A percentile compares a stretch with the other conserved stretches of the same genome.
Conservation (phyloP, 2,329 filamentous ascomycete species). For the Colletotrichum orbiculare region DNA sequence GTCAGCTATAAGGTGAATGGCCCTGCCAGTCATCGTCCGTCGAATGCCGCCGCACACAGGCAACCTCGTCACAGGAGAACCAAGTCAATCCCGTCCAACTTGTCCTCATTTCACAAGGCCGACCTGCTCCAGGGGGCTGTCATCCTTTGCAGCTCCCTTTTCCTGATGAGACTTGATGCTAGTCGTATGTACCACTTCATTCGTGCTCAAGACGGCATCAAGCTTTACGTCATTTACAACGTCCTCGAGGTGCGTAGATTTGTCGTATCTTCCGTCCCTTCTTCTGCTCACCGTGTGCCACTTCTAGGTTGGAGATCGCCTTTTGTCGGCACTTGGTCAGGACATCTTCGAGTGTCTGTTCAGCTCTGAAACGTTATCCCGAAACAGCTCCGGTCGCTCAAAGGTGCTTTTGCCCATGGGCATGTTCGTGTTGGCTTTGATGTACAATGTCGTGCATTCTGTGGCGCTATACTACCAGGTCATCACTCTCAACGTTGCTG, state of each 20-base stretch:
- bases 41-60: conserved; percentile 39
- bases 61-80: conserved; percentile 74
- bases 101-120: conserved; percentile 92
- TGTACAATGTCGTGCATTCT: conserved; percentile 89
- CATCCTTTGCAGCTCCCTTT: conserved; percentile 85
- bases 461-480: conserved; percentile 95
- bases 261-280: background rate
- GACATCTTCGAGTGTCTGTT: conserved; percentile 97
- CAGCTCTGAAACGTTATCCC: conserved; percentile 89
- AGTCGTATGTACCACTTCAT: conserved; percentile 99
- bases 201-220: conserved; percentile 94
- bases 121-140: conserved; percentile 92
- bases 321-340: conserved; percentile 91
- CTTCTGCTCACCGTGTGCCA: background rate
- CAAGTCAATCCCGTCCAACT: conserved; percentile 84
- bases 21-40: conserved; percentile 27
- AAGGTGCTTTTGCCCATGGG: conserved; percentile 90
- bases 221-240: conserved; percentile 99
- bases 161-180: conserved; percentile 91
- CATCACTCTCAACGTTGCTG: conserved; percentile 95
- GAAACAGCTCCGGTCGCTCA: conserved; percentile 87
- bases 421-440: conserved; percentile 88
- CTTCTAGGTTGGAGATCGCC: conserved; percentile 78
- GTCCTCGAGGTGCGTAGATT: conserved; percentile 77
- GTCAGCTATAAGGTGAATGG: conserved; percentile 26